Evolutionary conservation across 306 rosid genomes (phyloP).

Genomic region (Dalbergia cultrata): DNA sequence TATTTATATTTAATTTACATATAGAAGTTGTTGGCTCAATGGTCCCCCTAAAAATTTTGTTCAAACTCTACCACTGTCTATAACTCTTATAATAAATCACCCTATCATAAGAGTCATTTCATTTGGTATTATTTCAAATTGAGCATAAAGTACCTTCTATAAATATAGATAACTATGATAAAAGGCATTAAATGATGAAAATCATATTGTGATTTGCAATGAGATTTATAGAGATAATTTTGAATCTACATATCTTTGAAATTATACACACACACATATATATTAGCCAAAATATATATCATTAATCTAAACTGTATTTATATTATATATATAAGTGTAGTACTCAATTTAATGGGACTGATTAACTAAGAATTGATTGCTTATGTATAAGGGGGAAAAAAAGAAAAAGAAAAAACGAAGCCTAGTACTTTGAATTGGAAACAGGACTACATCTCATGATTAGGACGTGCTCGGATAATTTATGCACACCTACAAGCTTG

Average conservation of each 20-base stretch:
- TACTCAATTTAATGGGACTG: not conserved
- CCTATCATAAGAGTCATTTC: too few species aligned
- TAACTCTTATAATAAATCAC: too few species aligned
- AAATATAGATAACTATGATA: too few species aligned
- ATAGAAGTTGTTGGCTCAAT: too few species aligned
- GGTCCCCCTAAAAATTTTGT: too few species aligned
- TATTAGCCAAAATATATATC: too few species aligned
- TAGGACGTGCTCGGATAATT: not conserved
- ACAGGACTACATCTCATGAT: slow-evolving; percentile 1
- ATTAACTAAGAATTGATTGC: not conserved
- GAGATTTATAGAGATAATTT: not conserved
- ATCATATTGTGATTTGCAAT: not conserved
- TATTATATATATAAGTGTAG: not conserved
- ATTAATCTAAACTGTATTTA: not conserved
- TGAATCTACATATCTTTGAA: not conserved
- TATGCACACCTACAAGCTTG: slow-evolving; percentile 18
- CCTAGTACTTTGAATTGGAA: slow-evolving; percentile 2
- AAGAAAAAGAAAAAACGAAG: slow-evolving; percentile 8
- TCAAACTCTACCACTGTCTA: too few species aligned
- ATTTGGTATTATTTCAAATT: too few species aligned
- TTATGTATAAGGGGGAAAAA: not conserved
- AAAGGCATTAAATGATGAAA: not conserved
- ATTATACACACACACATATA: too few species aligned
- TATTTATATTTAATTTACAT: too few species aligned
- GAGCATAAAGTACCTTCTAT: too few species aligned